These are phyloP conservation scores for Pichia sporocuriosa DNA, from an alignment of 805 yeast species.

Conservation along the genomic window DNA sequence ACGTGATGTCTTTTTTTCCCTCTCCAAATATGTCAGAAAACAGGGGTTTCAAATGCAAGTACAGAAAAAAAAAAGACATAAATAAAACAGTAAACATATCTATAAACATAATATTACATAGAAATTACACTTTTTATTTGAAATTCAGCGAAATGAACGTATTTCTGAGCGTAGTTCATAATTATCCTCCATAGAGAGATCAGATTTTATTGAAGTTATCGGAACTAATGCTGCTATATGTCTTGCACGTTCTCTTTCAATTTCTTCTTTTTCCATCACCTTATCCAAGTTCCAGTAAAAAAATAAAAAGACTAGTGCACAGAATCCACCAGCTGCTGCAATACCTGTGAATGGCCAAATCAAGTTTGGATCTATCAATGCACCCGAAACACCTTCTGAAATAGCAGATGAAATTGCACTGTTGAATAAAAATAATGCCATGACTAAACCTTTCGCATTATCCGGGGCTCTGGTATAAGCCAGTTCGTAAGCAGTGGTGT, in stretches of 20 bases:
- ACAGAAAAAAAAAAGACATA: not conserved
- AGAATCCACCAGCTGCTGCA: constrained; percentile 32
- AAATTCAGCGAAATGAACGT: not conserved
- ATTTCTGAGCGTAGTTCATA: constrained; percentile 1
- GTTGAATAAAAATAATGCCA: constrained; percentile 36
- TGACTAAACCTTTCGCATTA: constrained; percentile 45
- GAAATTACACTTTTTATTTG: not conserved
- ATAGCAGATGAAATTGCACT: constrained; percentile 44
- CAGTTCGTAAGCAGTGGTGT: constrained; percentile 43
- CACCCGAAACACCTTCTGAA: constrained; percentile 35
- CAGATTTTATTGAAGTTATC: not conserved
- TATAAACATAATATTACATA: not conserved
- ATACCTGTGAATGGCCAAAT: constrained; percentile 38
- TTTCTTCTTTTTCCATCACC: constrained; percentile 21
- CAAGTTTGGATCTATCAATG: constrained; percentile 35
- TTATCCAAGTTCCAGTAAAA: constrained; percentile 29
- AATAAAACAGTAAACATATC: not conserved
- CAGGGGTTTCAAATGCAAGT: not conserved
- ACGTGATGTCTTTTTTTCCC: too few relatives aligned
- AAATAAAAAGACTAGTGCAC: constrained; percentile 26
- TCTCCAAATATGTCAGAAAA: not conserved
- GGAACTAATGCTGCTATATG: not conserved
- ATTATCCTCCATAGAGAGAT: not conserved
- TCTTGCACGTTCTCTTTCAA: constrained; percentile 14
- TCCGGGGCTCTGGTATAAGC: constrained; percentile 49